Evolutionary conservation across 2,329 filamentous ascomycete genomes (phyloP).

Genomic region (Aspergillus cejpii): DNA sequence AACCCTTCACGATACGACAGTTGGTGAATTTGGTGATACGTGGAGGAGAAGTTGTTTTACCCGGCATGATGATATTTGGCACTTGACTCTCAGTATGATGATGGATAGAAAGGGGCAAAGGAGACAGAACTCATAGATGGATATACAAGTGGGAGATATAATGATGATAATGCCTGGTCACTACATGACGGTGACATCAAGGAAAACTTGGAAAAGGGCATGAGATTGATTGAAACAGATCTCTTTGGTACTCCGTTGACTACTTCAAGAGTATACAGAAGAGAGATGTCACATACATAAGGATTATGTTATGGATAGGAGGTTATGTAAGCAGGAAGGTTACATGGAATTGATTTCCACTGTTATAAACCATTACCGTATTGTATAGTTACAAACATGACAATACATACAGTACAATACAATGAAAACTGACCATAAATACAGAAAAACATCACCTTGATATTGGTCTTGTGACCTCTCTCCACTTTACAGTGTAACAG

Average conservation of each 20-base stretch:
- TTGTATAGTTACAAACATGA: no score
- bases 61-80: constrained; percentile 26
- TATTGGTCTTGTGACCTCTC: no score
- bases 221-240: no score
- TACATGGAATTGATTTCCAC: background rate
- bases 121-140: background rate
- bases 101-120: background rate
- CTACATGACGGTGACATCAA: background rate
- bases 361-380: no score
- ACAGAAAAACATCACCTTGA: no score
- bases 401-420: background rate
- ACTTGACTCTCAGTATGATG: no score
- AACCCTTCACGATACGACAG: constrained; percentile 66
- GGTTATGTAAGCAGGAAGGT: background rate
- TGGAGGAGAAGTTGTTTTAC: constrained; percentile 29
- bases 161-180: background rate
- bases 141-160: background rate
- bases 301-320: background rate
- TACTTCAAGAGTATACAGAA: no score
- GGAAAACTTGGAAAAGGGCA: no score
- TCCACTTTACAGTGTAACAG: background rate
- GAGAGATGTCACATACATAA: no score
- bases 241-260: no score
- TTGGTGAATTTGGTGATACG: constrained; percentile 83
- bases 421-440: no score